Conservation (phyloP, 495 filamentous ascomycete genomes). For the Pyrenula massariospora region DNA sequence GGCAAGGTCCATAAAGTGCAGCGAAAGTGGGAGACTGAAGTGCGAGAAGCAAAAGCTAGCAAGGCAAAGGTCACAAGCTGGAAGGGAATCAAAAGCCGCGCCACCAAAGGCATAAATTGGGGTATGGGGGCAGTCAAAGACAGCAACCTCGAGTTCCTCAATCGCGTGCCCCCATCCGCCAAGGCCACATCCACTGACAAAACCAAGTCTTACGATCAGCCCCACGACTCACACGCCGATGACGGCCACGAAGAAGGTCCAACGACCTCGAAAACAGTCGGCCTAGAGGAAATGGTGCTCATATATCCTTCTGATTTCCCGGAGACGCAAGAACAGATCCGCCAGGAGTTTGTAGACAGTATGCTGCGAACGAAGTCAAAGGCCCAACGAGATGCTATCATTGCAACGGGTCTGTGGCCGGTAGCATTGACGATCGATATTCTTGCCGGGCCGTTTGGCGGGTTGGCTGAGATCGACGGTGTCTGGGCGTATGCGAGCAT, state of each 20-base stretch:
- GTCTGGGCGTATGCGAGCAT: slow-evolving; percentile 27
- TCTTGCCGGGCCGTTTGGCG: slow-evolving; percentile 22
- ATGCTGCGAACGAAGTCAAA: slow-evolving; percentile 24
- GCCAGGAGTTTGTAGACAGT: slow-evolving; percentile 20
- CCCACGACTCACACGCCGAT: not conserved
- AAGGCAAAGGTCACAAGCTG: slow-evolving; percentile 19
- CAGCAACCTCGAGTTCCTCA: slow-evolving; percentile 25
- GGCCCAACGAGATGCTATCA: slow-evolving; percentile 22
- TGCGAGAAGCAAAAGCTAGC: slow-evolving; percentile 22
- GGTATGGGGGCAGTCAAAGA: slow-evolving; percentile 19
- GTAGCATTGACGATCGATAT: slow-evolving; percentile 22
- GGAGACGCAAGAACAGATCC: slow-evolving; percentile 15
- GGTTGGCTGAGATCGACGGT: slow-evolving; percentile 19
- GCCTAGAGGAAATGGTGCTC: slow-evolving; percentile 20
- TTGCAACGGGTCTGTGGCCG: slow-evolving; percentile 24
- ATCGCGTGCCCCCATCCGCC: slow-evolving; percentile 15
- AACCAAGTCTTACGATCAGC: not conserved
- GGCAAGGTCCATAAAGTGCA: slow-evolving; percentile 23
- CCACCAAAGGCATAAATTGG: slow-evolving; percentile 20
- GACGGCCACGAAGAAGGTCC: slow-evolving; percentile 10
- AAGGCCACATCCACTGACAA: slow-evolving; percentile 4
- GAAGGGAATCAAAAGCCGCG: slow-evolving; percentile 25
- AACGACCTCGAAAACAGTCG: slow-evolving; percentile 17
- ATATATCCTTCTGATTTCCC: slow-evolving; percentile 20
- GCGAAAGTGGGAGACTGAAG: slow-evolving; percentile 28